phyloP scores from a whole-genome alignment of 495 filamentous ascomycete genomes.

The Friedmanniomyces endolithicus region DNA sequence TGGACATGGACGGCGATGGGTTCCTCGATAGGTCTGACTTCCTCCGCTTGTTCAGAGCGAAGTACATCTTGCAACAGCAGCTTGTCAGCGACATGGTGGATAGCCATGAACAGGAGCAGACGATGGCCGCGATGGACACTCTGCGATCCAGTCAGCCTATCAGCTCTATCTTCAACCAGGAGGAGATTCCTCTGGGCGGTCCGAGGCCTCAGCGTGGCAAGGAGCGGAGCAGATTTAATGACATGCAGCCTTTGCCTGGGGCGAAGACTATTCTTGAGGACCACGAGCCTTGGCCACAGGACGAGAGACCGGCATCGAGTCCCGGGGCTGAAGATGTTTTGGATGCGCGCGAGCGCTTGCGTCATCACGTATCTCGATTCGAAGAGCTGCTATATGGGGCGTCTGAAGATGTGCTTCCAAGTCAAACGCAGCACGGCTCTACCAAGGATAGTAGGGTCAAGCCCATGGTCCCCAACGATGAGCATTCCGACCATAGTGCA shows the following conservation, averaged over 20 bases:
- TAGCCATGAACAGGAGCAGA: slow-evolving; percentile 51
- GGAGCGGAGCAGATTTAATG: slow-evolving; percentile 6
- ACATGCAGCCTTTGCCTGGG: slow-evolving; percentile 11
- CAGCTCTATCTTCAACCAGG: slow-evolving; percentile 26
- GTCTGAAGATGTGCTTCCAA: slow-evolving; percentile 16
- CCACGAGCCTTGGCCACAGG: slow-evolving; percentile 3
- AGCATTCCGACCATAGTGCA: no score
- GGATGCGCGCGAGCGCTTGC: slow-evolving; percentile 54
- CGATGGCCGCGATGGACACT: slow-evolving; percentile 30
- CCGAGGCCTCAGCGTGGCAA: slow-evolving; percentile 14
- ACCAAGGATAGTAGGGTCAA: slow-evolving; percentile 50
- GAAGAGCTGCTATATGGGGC: slow-evolving; percentile 35
- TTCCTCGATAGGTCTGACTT: slow-evolving; percentile 82
- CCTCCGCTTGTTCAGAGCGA: slow-evolving; percentile 78
- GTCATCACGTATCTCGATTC: slow-evolving; percentile 44
- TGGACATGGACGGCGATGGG: slow-evolving; percentile 84
- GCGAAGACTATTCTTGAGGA: slow-evolving; percentile 14
- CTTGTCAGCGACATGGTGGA: slow-evolving; percentile 74
- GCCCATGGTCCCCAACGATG: background rate
- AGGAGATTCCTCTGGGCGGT: slow-evolving; percentile 18
- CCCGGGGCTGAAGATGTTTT: slow-evolving; percentile 31
- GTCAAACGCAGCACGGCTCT: no score
- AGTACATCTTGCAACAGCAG: slow-evolving; percentile 74
- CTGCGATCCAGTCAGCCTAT: slow-evolving; percentile 25
- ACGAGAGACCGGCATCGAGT: slow-evolving; percentile 26